Conservation (phyloP, 768 basidiomycete species). For the Lyophyllum semitale region DNA sequence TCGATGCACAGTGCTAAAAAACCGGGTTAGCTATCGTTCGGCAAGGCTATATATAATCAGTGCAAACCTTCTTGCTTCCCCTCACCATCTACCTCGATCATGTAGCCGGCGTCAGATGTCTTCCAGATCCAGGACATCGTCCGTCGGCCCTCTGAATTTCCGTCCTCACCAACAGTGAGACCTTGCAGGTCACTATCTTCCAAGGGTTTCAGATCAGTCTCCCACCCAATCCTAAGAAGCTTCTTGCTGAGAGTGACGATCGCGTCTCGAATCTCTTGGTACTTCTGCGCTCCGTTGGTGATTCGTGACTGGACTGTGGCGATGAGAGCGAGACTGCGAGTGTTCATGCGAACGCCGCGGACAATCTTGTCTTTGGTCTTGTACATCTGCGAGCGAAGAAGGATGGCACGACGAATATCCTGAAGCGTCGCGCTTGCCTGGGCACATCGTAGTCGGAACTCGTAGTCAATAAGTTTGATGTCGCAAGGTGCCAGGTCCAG, state of each 20-base stretch:
- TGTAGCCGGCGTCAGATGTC: neutral
- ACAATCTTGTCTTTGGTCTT: constrained; percentile 13
- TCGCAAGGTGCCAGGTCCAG: no score
- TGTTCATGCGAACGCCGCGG: constrained; percentile 11
- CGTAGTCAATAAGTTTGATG: no score
- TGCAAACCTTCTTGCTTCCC: neutral
- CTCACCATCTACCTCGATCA: neutral
- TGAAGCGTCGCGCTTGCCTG: constrained; percentile 6
- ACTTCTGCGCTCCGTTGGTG: neutral
- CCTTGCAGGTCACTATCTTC: neutral
- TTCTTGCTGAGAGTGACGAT: neutral
- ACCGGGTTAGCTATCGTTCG: no score
- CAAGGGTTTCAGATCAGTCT: neutral
- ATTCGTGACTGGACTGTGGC: neutral
- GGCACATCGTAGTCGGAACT: no score
- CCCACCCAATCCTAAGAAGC: neutral
- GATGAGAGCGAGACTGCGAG: neutral
- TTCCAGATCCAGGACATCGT: neutral
- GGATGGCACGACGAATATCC: constrained; percentile 10
- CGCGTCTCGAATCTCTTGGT: neutral
- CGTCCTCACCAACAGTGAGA: neutral
- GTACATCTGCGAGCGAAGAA: constrained; percentile 8
- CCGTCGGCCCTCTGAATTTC: neutral
- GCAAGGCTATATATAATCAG: neutral
- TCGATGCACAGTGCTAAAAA: no score